Base-by-base conservation (phyloP, 139 green algal species). In the Zygnema circumcarinatum region DNA sequence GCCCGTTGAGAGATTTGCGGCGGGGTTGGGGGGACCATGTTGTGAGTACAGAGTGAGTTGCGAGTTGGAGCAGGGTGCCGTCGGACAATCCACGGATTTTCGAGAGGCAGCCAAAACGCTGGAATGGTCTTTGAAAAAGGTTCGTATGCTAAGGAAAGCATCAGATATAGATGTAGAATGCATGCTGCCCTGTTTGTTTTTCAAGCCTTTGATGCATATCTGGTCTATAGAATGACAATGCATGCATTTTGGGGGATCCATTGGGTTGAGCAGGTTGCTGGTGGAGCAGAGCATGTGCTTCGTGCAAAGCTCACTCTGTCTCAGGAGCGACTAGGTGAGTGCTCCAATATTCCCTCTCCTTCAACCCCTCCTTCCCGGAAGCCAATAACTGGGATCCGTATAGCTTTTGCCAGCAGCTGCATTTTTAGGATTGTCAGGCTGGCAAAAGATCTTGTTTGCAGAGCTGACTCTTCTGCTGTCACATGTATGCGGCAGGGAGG, bases 41-140 rank as follows among this genome's bases (percentile, higher is more conserved):
- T 53, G 31, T 3, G 69, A 42, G 7, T 40, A 33, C 11, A 81
- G 82, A 36, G 86, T 88, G 38, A 83, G 86, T 29, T 91, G 79
- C 69, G 79, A 91, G 16, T 35, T 84, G 31, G 79, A 83, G n/a
- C 38, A 47, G 20, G 84, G 56, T n/a, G 54, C 83, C 35, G 69
- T 88, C 35, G 89, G 89, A 0, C 91, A 93, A 67, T 74, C 84
- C 31, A 83, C 75, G 3, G 86, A 91, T 47, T 94, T 86, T 84
- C 67, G 81, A 47, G 83, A 91, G 25, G 16, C 67, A 20, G 42
- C 89, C 20, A 92, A 92, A 75, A 54, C 33, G 22, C 36, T 94
- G 40, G 56, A 76, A 67, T 94, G 92, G 92, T 84, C 79, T 32
- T 74, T 93, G 25, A 93, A 93, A 68, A 90, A 92, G 83, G 29